A percentile compares a stretch with the other conserved stretches of the same genome.
These are phyloP conservation scores for Aristolochia californica DNA, from an alignment of 164 flowering plant genomes.

Conservation along the genomic window DNA sequence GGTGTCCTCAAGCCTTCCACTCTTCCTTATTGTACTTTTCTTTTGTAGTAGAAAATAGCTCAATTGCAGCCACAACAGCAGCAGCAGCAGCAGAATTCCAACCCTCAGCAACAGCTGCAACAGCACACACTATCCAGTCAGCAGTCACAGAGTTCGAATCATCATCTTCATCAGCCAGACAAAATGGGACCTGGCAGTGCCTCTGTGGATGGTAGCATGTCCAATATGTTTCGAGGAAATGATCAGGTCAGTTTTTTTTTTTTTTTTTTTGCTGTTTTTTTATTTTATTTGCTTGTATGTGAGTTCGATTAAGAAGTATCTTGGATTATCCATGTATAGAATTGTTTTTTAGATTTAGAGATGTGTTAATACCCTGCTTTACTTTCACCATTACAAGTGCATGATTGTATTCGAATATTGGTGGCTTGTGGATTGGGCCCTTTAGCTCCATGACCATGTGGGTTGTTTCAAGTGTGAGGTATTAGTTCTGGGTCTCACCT, in stretches of 20 bases:
- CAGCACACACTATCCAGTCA: constrained; percentile 73
- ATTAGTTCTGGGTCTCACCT: too few species aligned
- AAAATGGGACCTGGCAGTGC: constrained; percentile 64
- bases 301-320: too few species aligned
- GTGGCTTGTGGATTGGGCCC: too few species aligned
- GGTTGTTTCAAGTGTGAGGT: too few species aligned
- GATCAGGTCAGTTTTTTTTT: constrained; percentile 62
- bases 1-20: neutral
- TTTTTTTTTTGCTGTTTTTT: too few species aligned
- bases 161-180: constrained; percentile 71
- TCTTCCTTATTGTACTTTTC: constrained; percentile 8
- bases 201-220: constrained; percentile 75
- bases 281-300: neutral
- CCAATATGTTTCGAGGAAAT: constrained; percentile 80
- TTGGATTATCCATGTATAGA: too few species aligned
- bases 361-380: too few species aligned
- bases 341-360: too few species aligned
- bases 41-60: constrained; percentile 58
- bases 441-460: too few species aligned
- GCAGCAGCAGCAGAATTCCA: constrained; percentile 49
- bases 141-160: constrained; percentile 65
- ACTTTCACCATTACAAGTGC: too few species aligned
- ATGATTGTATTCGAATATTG: too few species aligned
- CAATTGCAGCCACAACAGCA: constrained; percentile 69
- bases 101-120: constrained; percentile 51